phyloP scores from a whole-genome alignment of 2,329 filamentous ascomycete species.

The Furcasterigmium sp. region DNA sequence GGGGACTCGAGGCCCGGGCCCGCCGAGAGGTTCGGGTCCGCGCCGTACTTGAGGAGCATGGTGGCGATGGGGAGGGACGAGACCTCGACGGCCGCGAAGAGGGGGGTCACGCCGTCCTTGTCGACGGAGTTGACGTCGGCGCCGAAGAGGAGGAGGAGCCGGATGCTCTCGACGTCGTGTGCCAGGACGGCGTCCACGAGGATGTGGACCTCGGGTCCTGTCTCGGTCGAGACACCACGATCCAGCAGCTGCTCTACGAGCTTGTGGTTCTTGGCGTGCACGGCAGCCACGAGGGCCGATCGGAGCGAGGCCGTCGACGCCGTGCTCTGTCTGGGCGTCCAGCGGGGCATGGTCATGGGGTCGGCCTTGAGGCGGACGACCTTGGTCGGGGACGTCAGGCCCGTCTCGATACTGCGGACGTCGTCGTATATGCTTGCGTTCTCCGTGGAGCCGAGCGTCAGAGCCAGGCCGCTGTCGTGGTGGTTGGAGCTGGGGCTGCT shows the following conservation, averaged over 20 bases:
- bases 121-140: slow-evolving; percentile 50
- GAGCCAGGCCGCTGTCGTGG: slow-evolving; percentile 18
- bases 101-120: slow-evolving; percentile 42
- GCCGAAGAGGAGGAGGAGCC: slow-evolving; percentile 51
- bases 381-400: slow-evolving; percentile 17
- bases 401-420: slow-evolving; percentile 11
- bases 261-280: slow-evolving; percentile 52
- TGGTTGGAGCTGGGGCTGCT: slow-evolving; percentile 9
- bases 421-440: slow-evolving; percentile 26
- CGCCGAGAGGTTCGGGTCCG: slow-evolving; percentile 47
- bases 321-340: slow-evolving; percentile 39
- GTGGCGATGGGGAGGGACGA: slow-evolving; percentile 52
- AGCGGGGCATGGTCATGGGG: slow-evolving; percentile 44
- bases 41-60: slow-evolving; percentile 59
- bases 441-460: slow-evolving; percentile 20
- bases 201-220: slow-evolving; percentile 37
- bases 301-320: slow-evolving; percentile 38
- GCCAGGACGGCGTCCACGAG: slow-evolving; percentile 48
- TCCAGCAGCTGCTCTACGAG: slow-evolving; percentile 53
- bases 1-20: slow-evolving; percentile 50
- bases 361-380: slow-evolving; percentile 46
- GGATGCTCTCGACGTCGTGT: slow-evolving; percentile 47
- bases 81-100: slow-evolving; percentile 45
- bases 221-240: slow-evolving; percentile 48
- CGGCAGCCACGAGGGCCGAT: slow-evolving; percentile 44